phyloP scores from a whole-genome alignment of 495 filamentous ascomycete species.

The Pseudotulostoma volvatum region DNA sequence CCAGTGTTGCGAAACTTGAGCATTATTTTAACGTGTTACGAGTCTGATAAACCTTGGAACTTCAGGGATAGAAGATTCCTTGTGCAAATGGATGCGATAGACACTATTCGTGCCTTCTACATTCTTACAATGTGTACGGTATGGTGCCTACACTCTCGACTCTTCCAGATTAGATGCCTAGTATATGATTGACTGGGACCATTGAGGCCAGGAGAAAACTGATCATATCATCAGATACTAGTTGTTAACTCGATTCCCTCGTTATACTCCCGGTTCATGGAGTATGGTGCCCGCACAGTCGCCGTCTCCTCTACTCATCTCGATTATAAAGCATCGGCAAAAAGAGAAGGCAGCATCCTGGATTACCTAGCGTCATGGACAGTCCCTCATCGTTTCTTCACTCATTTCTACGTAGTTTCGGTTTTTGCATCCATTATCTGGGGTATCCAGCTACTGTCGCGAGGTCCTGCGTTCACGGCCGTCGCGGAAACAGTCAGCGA shows the following conservation, averaged over 20 bases:
- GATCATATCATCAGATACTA: conserved; percentile 30
- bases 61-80: too few species aligned
- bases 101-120: conserved; percentile 27
- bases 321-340: conserved; percentile 5
- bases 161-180: conserved; percentile 4
- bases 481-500: conserved; percentile 21
- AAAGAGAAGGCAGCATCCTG: conserved; percentile 17
- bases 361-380: conserved; percentile 35
- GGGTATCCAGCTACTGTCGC: conserved; percentile 44
- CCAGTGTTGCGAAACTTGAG: too few species aligned
- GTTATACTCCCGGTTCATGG: conserved; percentile 37
- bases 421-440: conserved; percentile 60
- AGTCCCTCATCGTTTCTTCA: conserved; percentile 80
- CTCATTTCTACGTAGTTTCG: conserved; percentile 68
- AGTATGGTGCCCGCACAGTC: conserved; percentile 36
- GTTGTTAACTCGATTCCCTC: conserved; percentile 32
- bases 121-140: conserved; percentile 33
- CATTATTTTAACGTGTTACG: too few species aligned
- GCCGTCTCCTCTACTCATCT: conserved; percentile 2
- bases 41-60: too few species aligned
- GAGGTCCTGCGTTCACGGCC: conserved; percentile 33
- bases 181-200: too few species aligned
- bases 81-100: conserved; percentile 31
- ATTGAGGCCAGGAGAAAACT: too few species aligned
- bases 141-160: conserved; percentile 9